phyloP scores from a whole-genome alignment of 2,329 filamentous ascomycete genomes.

The Colletotrichum acutatum region DNA sequence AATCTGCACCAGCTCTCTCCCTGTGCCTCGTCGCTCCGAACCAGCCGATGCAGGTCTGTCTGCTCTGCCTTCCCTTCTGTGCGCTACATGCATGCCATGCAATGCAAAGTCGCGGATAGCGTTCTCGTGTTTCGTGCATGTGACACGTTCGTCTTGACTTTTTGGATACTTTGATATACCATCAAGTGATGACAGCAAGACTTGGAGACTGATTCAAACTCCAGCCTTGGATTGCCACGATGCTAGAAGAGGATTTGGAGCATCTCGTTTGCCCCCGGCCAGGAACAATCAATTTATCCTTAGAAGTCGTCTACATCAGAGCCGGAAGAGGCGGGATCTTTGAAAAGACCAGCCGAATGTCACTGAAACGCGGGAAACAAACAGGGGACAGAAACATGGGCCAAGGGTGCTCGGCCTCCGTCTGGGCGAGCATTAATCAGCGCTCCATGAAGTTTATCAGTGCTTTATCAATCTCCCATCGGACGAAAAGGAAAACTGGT shows the following conservation, averaged over 20 bases:
- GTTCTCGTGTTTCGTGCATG: not conserved
- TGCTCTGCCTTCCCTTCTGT: not conserved
- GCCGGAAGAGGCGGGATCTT: constrained; percentile 18
- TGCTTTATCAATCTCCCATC: not conserved
- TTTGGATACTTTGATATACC: not conserved
- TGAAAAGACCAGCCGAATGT: not conserved
- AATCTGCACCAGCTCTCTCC: not conserved
- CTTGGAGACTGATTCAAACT: not conserved
- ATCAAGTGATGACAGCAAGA: not conserved
- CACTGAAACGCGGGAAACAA: not conserved
- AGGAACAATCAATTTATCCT: no score
- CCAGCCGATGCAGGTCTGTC: constrained; percentile 11
- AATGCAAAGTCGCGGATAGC: not conserved
- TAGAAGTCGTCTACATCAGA: not conserved
- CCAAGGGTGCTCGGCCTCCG: not conserved
- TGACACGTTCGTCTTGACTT: constrained; percentile 6
- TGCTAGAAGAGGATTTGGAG: not conserved
- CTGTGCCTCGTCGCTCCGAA: not conserved
- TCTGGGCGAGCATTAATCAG: not conserved
- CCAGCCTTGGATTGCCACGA: not conserved
- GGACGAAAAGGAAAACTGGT: not conserved
- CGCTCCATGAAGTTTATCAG: no score
- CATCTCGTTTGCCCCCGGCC: no score
- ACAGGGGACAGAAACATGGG: constrained; percentile 5
- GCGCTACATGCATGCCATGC: not conserved